phyloP scores from a whole-genome alignment of 805 yeast species.

The Spencermartinsiella europaea region DNA sequence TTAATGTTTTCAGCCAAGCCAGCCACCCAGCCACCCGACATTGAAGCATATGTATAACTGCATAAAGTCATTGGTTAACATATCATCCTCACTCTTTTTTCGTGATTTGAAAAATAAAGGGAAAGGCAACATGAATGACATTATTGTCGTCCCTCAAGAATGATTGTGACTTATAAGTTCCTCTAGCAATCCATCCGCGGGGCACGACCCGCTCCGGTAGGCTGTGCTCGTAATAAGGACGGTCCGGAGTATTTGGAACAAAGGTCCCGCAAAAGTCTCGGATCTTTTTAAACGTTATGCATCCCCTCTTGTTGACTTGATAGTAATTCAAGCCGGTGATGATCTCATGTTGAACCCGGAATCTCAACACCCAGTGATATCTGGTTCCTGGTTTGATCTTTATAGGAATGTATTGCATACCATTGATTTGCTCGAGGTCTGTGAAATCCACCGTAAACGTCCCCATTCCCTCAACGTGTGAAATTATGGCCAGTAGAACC shows the following conservation, averaged over 20 bases:
- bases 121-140: constrained; percentile 60
- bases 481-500: constrained; percentile 70
- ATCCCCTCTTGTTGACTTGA: constrained; percentile 80
- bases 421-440: constrained; percentile 51
- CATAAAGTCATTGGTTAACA: no score
- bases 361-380: constrained; percentile 67
- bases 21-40: no score
- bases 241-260: constrained; percentile 79
- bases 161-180: constrained; percentile 72
- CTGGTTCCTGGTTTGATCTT: constrained; percentile 72
- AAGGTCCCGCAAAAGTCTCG: constrained; percentile 89
- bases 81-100: no score
- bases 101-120: constrained; percentile 82
- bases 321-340: constrained; percentile 85
- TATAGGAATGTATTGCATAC: constrained; percentile 59
- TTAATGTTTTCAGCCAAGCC: no score
- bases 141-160: constrained; percentile 87
- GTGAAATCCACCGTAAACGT: constrained; percentile 70
- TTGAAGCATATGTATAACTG: no score
- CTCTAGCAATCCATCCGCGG: constrained; percentile 82
- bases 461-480: constrained; percentile 60
- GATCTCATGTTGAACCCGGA: constrained; percentile 84
- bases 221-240: constrained; percentile 64
- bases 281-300: constrained; percentile 77
- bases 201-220: constrained; percentile 81